Evolutionary conservation across 257 asterid species (phyloP), one percentile per base, ranked within the genome.

Genomic region (Mitragyna speciosa): DNA sequence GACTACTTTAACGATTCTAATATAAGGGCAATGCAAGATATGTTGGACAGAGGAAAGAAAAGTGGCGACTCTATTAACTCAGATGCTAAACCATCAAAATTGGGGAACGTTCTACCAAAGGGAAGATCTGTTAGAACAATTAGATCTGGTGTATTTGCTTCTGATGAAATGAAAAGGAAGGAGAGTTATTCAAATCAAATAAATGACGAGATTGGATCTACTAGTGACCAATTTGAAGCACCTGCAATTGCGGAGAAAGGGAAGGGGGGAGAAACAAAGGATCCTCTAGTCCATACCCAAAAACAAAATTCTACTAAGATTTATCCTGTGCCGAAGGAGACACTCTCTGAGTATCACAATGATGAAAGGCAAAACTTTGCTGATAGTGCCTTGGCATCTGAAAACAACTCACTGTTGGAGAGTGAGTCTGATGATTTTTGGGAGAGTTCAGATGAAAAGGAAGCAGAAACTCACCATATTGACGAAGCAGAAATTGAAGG

Each of bases 81-180:
- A 4, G 89, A 85, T 49, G 78, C 47, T 75, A 88, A 87, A 82
- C 78, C 95, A 6, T 77, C 85, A 16, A 47, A 61, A 31, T 59
- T 80, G 78, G 82, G 82, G 56, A 94, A 83, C 78, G 87, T 67
- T 86, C 33, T 80, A 51, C 41, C 91, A 33, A 84, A 85, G 80
- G 96, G 91, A 70, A 94, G 88, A 84, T 94, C 97, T 3, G 98
- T 93, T 78, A 89, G 97, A 79, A 94, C 97, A 48, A 84, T 88
- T 76, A 85, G 92, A 67, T 81, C 94, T 2, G 86, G 83, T 24
- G 78, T 85, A 70, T 64, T 52, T 79, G 66, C 51, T 49, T 43
- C 58, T 51, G 87, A 82, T 63, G 84, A 79, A 73, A 58, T 75
- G 72, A 81, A 77, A 73, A 85, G 47, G 61, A 70, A 77, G 80